Evolutionary conservation across 129 eudicot genomes (phyloP).

Genomic region (Flaveria bidentis): DNA sequence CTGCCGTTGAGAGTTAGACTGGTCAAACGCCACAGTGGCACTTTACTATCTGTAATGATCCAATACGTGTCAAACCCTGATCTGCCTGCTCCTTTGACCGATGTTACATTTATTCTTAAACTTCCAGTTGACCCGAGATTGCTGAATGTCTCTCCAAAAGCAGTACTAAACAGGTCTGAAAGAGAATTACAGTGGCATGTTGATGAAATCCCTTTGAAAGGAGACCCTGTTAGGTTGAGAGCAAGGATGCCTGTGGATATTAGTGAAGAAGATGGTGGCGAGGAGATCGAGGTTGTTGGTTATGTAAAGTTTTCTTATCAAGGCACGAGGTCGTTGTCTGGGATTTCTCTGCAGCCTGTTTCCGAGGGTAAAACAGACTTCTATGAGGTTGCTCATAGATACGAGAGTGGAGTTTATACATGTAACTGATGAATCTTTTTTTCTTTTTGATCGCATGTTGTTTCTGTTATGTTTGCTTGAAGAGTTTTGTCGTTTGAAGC

Average conservation of each 20-base stretch:
- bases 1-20: constrained; percentile 73
- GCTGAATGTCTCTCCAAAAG: constrained; percentile 78
- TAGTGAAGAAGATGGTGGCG: constrained; percentile 65
- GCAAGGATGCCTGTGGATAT: constrained; percentile 83
- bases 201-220: constrained; percentile 72
- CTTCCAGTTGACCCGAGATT: constrained; percentile 86
- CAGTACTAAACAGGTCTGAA: constrained; percentile 78
- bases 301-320: constrained; percentile 67
- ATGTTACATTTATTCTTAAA: constrained; percentile 75
- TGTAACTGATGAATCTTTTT: constrained; percentile 47
- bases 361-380: constrained; percentile 76
- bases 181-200: constrained; percentile 87
- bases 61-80: constrained; percentile 87
- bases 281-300: constrained; percentile 68
- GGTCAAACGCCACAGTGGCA: constrained; percentile 76
- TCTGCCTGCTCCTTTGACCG: constrained; percentile 58
- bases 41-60: constrained; percentile 74
- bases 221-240: constrained; percentile 72
- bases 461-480: constrained; percentile 16
- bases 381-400: constrained; percentile 78
- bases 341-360: constrained; percentile 68
- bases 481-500: constrained; percentile 22
- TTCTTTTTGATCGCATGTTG: constrained; percentile 8
- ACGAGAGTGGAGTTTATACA: constrained; percentile 63
- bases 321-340: constrained; percentile 68